Evolutionary conservation across 2,329 filamentous ascomycete genomes (phyloP), one percentile per base, ranked within the genome.

Genomic region (Diplodia seriata): DNA sequence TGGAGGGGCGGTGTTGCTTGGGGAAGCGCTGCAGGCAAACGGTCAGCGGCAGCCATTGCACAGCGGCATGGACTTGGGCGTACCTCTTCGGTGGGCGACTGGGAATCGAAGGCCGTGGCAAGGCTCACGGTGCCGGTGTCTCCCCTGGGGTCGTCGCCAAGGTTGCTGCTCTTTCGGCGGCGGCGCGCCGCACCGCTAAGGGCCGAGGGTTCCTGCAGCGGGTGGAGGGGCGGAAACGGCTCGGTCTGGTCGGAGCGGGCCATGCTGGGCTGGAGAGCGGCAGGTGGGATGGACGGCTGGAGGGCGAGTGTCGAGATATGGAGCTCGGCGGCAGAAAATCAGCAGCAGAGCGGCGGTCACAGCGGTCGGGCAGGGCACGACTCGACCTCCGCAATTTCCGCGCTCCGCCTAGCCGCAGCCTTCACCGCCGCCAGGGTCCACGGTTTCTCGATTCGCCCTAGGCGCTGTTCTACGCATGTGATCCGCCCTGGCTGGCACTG

Each of bases 1-100:
- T 85, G 12, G 80, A 82, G 62, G 77, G 80, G 68, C 79, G 77
- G 15, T 67, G 62, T 43, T 62, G 70, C 71, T 49, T 73, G 4
- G 36, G 70, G 65, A 74, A 71, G 61, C 75, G 70, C 70, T 78
- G 74, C 64, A 70, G 69, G 54, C 72, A 8, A 26, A 38, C 20
- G 40, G 50, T 68, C 57, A 63, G 66, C 38, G 9, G 57, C 23
- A 26, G 56, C n/a, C 47, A 64, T 68, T 50, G 64, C 64, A n/a
- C n/a, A 18, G 18, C n/a, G 12, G 57, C 4, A 11, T 8, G 51
- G 20, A 55, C 15, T n/a, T n/a, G n/a, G 57, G 14, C 14, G 29
- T 64, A 68, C 66, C 38, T 47, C 66, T 23, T 47, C 49, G 40
- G 56, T 20, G 15, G 66, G 66, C 14, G 66, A 43, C 12, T 67